phyloP scores from a whole-genome alignment of 2,329 filamentous ascomycete genomes.

The Aspergillus transmontanensis region DNA sequence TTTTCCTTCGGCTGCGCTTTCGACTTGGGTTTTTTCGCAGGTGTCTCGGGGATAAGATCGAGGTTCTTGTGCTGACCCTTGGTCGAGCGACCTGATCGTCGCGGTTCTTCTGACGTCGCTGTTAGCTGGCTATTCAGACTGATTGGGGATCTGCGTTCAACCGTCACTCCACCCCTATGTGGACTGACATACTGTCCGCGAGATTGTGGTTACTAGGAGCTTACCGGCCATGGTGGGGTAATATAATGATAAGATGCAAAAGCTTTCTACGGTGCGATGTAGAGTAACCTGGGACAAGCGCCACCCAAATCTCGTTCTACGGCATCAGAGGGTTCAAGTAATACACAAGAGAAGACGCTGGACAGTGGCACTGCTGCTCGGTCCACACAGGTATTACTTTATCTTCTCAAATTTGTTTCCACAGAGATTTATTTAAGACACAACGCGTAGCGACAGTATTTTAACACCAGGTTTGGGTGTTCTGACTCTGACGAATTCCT shows the following conservation, averaged over 20 bases:
- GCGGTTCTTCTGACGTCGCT: constrained; percentile 69
- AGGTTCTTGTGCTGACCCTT: constrained; percentile 95
- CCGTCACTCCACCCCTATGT: constrained; percentile 9
- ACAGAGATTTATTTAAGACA: constrained; percentile 24
- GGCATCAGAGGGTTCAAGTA: constrained; percentile 42
- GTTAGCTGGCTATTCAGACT: constrained; percentile 33
- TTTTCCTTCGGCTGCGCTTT: constrained; percentile 52
- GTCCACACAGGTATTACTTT: constrained; percentile 38
- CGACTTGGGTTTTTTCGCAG: constrained; percentile 49
- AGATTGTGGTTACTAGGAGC: constrained; percentile 43
- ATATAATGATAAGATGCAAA: constrained; percentile 19
- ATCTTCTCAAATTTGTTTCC: constrained; percentile 25
- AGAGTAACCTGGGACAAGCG: constrained; percentile 24
- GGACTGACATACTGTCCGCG: constrained; percentile 8
- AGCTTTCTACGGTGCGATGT: constrained; percentile 40
- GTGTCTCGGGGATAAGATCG: constrained; percentile 67
- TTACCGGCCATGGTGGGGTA: constrained; percentile 63
- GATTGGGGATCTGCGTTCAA: constrained; percentile 10
- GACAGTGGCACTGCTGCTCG: constrained; percentile 31
- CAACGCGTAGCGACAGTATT: constrained; percentile 17
- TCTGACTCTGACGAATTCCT: constrained; percentile 22
- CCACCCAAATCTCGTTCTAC: constrained; percentile 43
- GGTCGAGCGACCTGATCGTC: constrained; percentile 91
- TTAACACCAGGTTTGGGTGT: constrained; percentile 19
- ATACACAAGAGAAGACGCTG: constrained; percentile 43